Percentiles rank a stretch among this genome's conserved stretches.
These are phyloP conservation scores for Didymella lethalis DNA, from an alignment of 2,329 filamentous ascomycete species.

Conservation along the genomic window DNA sequence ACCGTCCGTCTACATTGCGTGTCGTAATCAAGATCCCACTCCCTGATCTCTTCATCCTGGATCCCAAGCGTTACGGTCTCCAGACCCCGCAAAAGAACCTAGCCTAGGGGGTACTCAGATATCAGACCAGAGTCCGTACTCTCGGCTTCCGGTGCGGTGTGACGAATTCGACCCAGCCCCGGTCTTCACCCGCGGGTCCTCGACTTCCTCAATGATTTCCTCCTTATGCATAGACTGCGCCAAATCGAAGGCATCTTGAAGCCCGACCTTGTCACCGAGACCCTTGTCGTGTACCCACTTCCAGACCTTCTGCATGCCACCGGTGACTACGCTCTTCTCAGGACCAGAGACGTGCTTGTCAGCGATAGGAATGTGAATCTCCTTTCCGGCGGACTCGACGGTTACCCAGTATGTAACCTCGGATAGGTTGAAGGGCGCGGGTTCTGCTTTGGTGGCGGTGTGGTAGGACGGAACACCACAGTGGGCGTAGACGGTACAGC, in stretches of 20 bases:
- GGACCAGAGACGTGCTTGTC: slow-evolving; percentile 27
- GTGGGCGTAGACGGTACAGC: not conserved
- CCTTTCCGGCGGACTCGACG: slow-evolving; percentile 24
- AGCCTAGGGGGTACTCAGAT: too few species aligned
- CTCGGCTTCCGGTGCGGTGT: too few species aligned
- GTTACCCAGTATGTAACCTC: slow-evolving; percentile 34
- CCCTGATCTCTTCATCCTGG: not conserved
- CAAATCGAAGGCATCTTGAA: slow-evolving; percentile 36
- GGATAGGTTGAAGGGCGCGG: not conserved
- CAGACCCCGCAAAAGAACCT: not conserved
- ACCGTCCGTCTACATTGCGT: too few species aligned
- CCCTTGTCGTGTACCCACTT: slow-evolving; percentile 36
- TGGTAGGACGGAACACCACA: not conserved
- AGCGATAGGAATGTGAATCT: slow-evolving; percentile 29
- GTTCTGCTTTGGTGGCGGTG: not conserved
- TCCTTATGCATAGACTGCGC: slow-evolving; percentile 25
- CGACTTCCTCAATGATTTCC: too few species aligned
- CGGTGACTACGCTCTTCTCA: slow-evolving; percentile 28
- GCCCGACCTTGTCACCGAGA: slow-evolving; percentile 26
- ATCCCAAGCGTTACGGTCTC: too few species aligned
- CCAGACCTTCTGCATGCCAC: slow-evolving; percentile 34
- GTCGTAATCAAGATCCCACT: not conserved
- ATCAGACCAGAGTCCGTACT: too few species aligned
- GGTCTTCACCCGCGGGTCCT: not conserved
- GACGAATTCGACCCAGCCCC: not conserved